A percentile compares a stretch with the other conserved stretches of the same genome.
Conservation (phyloP, 2,329 filamentous ascomycete species). For the Aspergillus arachidicola region DNA sequence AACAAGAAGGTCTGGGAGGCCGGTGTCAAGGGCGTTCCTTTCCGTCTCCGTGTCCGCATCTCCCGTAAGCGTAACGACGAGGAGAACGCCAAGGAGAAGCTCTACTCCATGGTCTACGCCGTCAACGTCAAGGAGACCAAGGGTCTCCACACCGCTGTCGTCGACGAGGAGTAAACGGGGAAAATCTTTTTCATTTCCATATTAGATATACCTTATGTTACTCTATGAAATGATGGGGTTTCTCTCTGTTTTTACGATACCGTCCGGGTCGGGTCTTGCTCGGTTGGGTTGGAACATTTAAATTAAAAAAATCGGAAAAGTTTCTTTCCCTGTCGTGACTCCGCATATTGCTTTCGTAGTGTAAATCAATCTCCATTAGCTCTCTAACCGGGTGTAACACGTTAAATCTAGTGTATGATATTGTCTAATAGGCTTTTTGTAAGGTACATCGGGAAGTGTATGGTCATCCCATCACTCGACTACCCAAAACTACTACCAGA, state of each 20-base stretch:
- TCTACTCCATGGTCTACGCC: constrained; percentile 99
- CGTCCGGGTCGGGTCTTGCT: constrained; percentile 5
- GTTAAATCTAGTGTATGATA: no score
- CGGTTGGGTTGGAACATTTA: constrained; percentile 9
- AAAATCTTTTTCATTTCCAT: background rate
- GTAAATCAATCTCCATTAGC: no score
- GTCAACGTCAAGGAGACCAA: constrained; percentile 99
- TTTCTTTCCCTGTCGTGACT: constrained; percentile 1
- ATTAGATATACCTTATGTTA: background rate
- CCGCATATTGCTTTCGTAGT: background rate
- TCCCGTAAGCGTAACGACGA: constrained; percentile 99
- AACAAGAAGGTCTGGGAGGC: constrained; percentile 99
- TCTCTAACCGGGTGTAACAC: no score
- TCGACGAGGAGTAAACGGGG: constrained; percentile 64
- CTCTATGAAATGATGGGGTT: constrained; percentile 2
- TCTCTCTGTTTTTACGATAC: constrained; percentile 2
- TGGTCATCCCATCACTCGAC: no score
- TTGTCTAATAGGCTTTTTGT: no score
- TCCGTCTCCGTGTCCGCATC: constrained; percentile 96
- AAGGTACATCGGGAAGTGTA: no score
- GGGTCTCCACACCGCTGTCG: constrained; percentile 90
- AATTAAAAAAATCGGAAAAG: constrained; percentile 9
- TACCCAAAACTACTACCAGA: no score
- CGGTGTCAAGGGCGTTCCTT: constrained; percentile 98
- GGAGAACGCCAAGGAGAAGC: constrained; percentile 99